Base-by-base conservation (phyloP, 2,329 filamentous ascomycete species). In the Fusarium heterosporum region DNA sequence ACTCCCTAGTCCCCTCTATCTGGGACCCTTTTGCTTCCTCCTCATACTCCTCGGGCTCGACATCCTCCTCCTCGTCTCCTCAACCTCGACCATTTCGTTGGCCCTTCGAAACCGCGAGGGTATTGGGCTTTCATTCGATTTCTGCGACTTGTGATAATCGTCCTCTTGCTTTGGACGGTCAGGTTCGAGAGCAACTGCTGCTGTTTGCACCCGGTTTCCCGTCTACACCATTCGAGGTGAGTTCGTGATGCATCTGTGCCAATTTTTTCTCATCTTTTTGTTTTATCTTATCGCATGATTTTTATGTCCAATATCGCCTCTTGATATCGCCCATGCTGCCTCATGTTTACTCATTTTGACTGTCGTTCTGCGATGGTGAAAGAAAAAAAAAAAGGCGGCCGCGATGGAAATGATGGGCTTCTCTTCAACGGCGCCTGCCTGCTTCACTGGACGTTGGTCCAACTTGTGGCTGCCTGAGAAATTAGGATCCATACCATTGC, bases 1-100 rank as follows among this genome's bases (percentile, higher is more conserved):
- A 36, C 50, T 53, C 43, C 57, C 47, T 61, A 46, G 63, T 61
- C 66, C 72, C 71, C 71, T 70, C 69, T 66, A 65, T 55, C 62
- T 55, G 47, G 67, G 63, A 69, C 68, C 64, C 65, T 60, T 55
- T 68, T 60, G 59, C 66, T 52, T 61, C 61, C 48, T 62, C 52
- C 46, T 69, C 62, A 51, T 53, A 41, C 58, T 63, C 56, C 57
- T 54, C 48, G 55, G 42, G 55, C 55, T 50, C 48, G 29, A 61
- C 58, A 47, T 55, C 55, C 40, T 45, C 49, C 55, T 63, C 48
- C 45, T 59, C 62, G 6, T 22, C 55, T 50, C 41, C 57, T 60
- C 60, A 55, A 40, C 62, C 49, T 63, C 67, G 61, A 67, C 62
- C 56, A 58, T 69, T 56, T 47, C 54, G 55, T 61, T 55, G 64